Percentiles rank a stretch among this genome's conserved stretches.
phyloP scores from a whole-genome alignment of 768 basidiomycete species.

The Ramaria rubella region DNA sequence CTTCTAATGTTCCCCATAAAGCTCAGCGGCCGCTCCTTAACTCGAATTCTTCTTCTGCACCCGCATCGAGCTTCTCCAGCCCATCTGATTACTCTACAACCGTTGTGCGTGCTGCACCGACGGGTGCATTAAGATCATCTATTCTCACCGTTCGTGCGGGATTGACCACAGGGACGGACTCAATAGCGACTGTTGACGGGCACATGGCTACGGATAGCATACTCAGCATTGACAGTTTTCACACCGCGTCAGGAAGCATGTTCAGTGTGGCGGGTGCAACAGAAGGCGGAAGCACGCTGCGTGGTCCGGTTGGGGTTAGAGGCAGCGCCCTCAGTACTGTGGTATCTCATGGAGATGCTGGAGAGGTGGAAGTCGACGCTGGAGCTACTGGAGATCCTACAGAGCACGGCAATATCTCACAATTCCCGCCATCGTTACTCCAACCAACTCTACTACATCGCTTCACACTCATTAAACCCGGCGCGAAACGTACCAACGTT shows the following conservation, averaged over 20 bases:
- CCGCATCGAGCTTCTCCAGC: conserved; percentile 1
- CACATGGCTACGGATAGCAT: conserved; percentile 8
- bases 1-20: no score
- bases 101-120: conserved; percentile 49
- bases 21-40: conserved; percentile 22
- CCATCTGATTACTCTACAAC: conserved; percentile 62
- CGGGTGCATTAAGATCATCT: conserved; percentile 46
- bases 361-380: no score
- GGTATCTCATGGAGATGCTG: no score
- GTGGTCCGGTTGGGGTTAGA: conserved; percentile 21
- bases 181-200: conserved; percentile 29
- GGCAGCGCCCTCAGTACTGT: background rate
- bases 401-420: no score
- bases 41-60: conserved; percentile 10
- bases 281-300: conserved; percentile 68
- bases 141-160: conserved; percentile 63
- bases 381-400: no score
- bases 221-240: conserved; percentile 14
- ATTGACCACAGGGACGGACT: conserved; percentile 42
- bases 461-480: conserved; percentile 82
- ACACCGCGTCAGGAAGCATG: conserved; percentile 40
- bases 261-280: conserved; percentile 58
- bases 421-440: background rate
- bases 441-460: conserved; percentile 60
- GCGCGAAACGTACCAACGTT: conserved; percentile 41